These are phyloP conservation scores for Boletus rubescentipes DNA, from an alignment of 768 basidiomycete genomes.

Conservation along the genomic window DNA sequence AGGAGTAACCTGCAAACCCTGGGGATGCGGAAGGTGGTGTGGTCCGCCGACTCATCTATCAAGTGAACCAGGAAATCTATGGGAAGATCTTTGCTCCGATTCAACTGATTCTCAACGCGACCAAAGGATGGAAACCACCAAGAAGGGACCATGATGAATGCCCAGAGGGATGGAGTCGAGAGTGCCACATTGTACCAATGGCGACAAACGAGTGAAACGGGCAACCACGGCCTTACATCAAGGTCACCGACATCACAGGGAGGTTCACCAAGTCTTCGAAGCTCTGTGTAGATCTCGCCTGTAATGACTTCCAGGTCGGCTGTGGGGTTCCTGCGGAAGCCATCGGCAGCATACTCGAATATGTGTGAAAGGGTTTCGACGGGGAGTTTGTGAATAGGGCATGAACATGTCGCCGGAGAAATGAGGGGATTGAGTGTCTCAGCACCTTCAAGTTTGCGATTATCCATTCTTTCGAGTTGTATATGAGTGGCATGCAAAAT, in stretches of 20 bases:
- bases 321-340: neutral
- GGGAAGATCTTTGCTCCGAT: neutral
- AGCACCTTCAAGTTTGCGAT: no score
- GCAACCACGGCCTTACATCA: neutral
- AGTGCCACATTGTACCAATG: neutral
- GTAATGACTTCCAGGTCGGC: no score
- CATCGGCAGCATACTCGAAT: neutral
- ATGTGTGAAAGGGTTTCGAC: neutral
- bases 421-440: neutral
- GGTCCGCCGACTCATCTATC: no score
- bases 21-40: no score
- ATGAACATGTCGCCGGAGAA: neutral
- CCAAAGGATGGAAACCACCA: rapidly evolving
- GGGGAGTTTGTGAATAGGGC: neutral
- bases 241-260: no score
- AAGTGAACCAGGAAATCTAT: neutral
- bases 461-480: no score
- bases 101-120: neutral
- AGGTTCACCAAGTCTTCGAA: no score
- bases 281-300: neutral
- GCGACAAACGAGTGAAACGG: neutral
- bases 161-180: neutral
- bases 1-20: no score
- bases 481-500: no score
- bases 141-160: neutral